A percentile compares a stretch with the other conserved stretches of the same genome.
phyloP scores from a whole-genome alignment of 257 asterid genomes.

The Voacanga thouarsii region DNA sequence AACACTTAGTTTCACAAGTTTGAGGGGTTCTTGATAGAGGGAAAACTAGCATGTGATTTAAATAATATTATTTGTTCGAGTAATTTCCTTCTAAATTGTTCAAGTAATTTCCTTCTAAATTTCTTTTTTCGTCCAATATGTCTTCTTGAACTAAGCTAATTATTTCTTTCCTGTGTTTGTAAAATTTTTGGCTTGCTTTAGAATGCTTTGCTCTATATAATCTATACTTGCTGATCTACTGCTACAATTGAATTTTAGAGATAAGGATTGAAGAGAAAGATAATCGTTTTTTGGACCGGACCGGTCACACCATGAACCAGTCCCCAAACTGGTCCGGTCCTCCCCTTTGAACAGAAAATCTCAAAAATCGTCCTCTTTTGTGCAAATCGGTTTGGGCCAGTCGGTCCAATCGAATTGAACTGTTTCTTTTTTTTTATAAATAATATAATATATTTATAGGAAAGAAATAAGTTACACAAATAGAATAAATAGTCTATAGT shows the following conservation, averaged over 20 bases:
- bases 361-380: no score
- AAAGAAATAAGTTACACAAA: no score
- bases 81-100: background rate
- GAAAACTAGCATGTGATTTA: background rate
- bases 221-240: background rate
- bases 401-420: no score
- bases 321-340: no score
- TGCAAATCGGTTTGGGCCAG: no score
- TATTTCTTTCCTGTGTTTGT: background rate
- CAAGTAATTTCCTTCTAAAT: background rate
- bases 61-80: background rate
- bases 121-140: background rate
- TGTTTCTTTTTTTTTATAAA: no score
- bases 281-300: no score
- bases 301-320: no score
- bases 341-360: no score
- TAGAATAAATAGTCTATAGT: no score
- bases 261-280: background rate
- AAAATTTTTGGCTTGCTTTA: background rate
- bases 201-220: background rate
- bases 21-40: background rate
- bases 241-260: background rate
- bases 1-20: no score
- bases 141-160: background rate
- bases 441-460: no score